Base-by-base conservation (phyloP, 1,284 basidiomycete genomes). In the Entoloma clypeatum region DNA sequence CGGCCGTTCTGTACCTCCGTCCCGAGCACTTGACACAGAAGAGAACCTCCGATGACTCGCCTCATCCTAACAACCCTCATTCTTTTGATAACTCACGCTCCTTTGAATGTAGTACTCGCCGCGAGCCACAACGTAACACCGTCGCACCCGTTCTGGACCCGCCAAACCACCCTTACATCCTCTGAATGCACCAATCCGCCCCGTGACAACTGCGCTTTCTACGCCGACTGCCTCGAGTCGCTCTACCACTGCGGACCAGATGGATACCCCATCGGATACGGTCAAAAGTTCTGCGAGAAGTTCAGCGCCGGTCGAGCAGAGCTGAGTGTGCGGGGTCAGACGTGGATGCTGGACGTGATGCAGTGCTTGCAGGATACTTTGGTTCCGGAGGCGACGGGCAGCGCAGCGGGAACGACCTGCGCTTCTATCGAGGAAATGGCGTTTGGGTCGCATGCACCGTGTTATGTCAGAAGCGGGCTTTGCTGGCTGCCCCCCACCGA, bases 321-420 rank as follows among this genome's bases (percentile, higher is more conserved):
- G 30, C 56, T 74, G 9, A 60, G 59, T 9, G 9, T 52, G 0
- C 41, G 39, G 4, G 70, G 71, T 0, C 60, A 67, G 39, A 52
- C 48, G 33, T 74, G 72, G 72, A 63, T 74, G 59, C 29, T 65
- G 22, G 51, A 59, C 28, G 68, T 67, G n/a, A 69, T 74, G 70
- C 60, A 63, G 27, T 74, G 71, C 42, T 60, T 74, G 5, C 71
- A 73, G 43, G 44, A 44, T 1, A 60, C 59, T 1, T 60, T 74
- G 8, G 62, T 73, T 2, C 60, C 59, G 1, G 64, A 69, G 18
- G 64, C 63, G 0, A 45, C 58, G 2, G 49, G 55, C 5, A 46
- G 49, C 0, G 41, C 44, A 4, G 42, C 44, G 4, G 50, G 51
- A 1, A 47, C 54, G n/a, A 62, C 58, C 1, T 73, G 72, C 31